Evolutionary conservation across 768 basidiomycete species (phyloP).

Genomic region (Boletus edulis): DNA sequence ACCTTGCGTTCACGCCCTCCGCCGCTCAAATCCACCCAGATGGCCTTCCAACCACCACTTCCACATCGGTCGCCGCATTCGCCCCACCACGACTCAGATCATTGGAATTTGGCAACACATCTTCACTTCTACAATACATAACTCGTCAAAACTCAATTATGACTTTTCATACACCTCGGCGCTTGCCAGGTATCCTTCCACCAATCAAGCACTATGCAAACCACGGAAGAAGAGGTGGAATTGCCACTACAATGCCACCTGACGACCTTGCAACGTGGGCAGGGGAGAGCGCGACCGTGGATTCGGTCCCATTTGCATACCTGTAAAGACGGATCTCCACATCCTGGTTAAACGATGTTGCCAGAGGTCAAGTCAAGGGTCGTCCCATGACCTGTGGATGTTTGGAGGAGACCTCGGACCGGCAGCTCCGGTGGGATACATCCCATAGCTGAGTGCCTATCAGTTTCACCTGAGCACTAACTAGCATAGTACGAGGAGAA

Average conservation of each 20-base stretch:
- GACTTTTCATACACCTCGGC: conserved; percentile 7
- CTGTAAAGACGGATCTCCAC: conserved; percentile 56
- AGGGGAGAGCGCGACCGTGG: conserved; percentile 16
- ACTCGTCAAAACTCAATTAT: conserved; percentile 6
- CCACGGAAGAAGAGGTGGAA: conserved; percentile 8
- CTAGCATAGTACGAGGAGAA: no score
- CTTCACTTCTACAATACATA: background rate
- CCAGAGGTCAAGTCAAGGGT: background rate
- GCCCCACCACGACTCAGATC: no score
- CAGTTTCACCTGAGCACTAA: no score
- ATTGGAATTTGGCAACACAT: no score
- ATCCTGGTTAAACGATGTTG: conserved; percentile 26
- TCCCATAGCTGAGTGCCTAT: background rate
- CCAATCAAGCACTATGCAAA: conserved; percentile 10
- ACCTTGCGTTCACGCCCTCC: no score
- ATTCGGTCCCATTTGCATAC: conserved; percentile 40
- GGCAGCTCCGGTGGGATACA: background rate
- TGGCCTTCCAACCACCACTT: no score
- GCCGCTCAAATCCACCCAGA: no score
- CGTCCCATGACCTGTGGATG: background rate
- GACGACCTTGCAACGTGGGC: conserved; percentile 11
- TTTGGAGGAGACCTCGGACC: background rate
- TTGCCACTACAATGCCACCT: conserved; percentile 4
- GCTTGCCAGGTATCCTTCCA: conserved; percentile 3
- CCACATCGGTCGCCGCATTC: no score